These are phyloP conservation scores for Fomitopsis schrenkii DNA, from an alignment of 1,284 basidiomycete species.

Conservation along the genomic window DNA sequence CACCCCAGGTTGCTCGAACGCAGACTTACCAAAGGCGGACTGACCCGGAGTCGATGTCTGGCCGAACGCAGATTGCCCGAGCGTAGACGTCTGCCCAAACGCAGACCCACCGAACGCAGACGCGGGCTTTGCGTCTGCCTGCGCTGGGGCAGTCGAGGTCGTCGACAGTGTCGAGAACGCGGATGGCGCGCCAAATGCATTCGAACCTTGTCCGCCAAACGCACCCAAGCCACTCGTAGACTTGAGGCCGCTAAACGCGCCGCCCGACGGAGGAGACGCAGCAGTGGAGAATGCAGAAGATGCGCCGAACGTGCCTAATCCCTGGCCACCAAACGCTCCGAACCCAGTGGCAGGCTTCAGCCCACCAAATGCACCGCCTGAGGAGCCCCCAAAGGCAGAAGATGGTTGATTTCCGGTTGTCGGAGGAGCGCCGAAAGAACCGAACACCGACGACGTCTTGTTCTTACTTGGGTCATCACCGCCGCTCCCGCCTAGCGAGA, in stretches of 20 bases:
- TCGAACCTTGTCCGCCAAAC: conserved; percentile 22
- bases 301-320: conserved; percentile 15
- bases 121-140: conserved; percentile 5
- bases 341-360: conserved; percentile 39
- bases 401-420: conserved; percentile 2
- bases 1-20: conserved; percentile 23
- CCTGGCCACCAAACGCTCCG: conserved; percentile 32
- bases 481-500: conserved; percentile 31
- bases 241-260: conserved; percentile 23
- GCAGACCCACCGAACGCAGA: conserved; percentile 27
- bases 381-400: conserved; percentile 9
- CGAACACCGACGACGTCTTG: conserved; percentile 29
- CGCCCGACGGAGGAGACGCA: not conserved
- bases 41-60: conserved; percentile 14
- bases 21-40: conserved; percentile 22
- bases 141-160: not conserved
- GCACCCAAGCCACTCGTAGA: conserved; percentile 38
- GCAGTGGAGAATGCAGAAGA: conserved; percentile 11
- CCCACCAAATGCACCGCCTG: conserved; percentile 22
- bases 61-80: conserved; percentile 31
- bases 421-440: conserved; percentile 9
- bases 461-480: conserved; percentile 7
- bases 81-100: conserved; percentile 27
- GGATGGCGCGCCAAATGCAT: conserved; percentile 14
- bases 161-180: conserved; percentile 2